Evolutionary conservation across 768 basidiomycete genomes (phyloP).

Genomic region (Kondoa subrosea): DNA sequence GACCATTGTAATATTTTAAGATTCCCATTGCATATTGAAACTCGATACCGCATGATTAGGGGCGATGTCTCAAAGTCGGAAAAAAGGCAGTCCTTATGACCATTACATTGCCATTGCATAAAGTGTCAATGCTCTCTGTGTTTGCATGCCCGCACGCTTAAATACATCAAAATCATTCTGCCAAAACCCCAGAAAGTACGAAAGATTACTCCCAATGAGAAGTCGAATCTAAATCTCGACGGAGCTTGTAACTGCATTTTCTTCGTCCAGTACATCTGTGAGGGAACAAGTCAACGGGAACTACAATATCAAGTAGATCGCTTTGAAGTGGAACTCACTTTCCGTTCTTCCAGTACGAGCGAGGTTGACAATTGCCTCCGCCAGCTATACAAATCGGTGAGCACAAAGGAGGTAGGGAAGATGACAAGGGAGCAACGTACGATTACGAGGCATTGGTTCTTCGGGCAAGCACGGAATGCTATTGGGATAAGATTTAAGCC

Average conservation of each 20-base stretch:
- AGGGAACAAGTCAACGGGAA: no score
- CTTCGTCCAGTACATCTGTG: neutral
- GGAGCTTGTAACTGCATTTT: conserved; percentile 1
- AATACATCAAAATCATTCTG: neutral
- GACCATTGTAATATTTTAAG: no score
- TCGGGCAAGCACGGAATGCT: neutral
- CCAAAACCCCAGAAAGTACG: neutral
- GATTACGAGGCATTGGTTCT: neutral
- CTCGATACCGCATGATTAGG: neutral
- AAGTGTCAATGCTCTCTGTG: neutral
- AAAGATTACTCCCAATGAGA: neutral
- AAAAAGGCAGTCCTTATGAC: neutral
- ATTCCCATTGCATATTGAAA: no score
- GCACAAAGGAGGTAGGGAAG: neutral
- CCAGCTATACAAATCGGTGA: neutral
- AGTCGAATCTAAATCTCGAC: neutral
- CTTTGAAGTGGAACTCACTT: no score
- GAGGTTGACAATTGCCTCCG: neutral
- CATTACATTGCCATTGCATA: neutral
- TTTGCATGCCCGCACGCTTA: neutral
- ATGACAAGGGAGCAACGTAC: no score
- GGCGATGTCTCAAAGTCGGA: neutral
- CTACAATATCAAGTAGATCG: no score
- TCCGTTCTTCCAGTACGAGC: neutral
- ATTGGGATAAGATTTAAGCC: neutral